Conservation (phyloP, 129 eudicot genomes). For the Artemisia argyi region DNA sequence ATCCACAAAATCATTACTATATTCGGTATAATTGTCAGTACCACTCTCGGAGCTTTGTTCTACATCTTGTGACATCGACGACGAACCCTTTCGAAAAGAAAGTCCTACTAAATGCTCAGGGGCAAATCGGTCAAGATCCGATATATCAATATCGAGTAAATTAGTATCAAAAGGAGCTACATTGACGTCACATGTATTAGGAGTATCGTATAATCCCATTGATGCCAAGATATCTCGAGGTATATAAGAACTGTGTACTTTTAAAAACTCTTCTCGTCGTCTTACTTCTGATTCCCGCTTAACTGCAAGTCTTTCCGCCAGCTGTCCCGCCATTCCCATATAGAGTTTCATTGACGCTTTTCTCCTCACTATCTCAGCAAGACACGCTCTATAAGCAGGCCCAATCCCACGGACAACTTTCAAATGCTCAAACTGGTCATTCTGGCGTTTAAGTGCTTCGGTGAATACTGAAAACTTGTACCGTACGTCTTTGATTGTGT, state of each 20-base stretch:
- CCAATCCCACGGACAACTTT: slow-evolving; percentile 79
- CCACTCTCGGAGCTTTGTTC: slow-evolving; percentile 47
- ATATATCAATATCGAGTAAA: slow-evolving; percentile 78
- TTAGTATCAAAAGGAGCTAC: slow-evolving; percentile 78
- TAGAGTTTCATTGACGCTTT: slow-evolving; percentile 92
- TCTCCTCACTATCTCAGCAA: slow-evolving; percentile 93
- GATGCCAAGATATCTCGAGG: slow-evolving; percentile 84
- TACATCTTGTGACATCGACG: slow-evolving; percentile 48
- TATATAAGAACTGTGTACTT: slow-evolving; percentile 63
- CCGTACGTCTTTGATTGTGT: slow-evolving; percentile 82
- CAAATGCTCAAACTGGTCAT: slow-evolving; percentile 78
- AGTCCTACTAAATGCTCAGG: slow-evolving; percentile 77
- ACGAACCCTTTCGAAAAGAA: slow-evolving; percentile 53
- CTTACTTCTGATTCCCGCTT: slow-evolving; percentile 80
- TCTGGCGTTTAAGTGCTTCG: slow-evolving; percentile 87
- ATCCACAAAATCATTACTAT: slow-evolving; percentile 46
- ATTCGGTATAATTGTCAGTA: slow-evolving; percentile 41
- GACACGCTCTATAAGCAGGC: slow-evolving; percentile 85
- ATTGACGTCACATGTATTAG: slow-evolving; percentile 85
- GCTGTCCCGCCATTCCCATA: slow-evolving; percentile 96
- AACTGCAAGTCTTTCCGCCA: slow-evolving; percentile 89
- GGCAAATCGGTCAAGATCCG: slow-evolving; percentile 88
- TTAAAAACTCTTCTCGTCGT: slow-evolving; percentile 82
- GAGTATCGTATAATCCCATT: slow-evolving; percentile 92
- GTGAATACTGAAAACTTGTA: slow-evolving; percentile 84